phyloP scores from a whole-genome alignment of 345 rosid species.

The Viola odorata region DNA sequence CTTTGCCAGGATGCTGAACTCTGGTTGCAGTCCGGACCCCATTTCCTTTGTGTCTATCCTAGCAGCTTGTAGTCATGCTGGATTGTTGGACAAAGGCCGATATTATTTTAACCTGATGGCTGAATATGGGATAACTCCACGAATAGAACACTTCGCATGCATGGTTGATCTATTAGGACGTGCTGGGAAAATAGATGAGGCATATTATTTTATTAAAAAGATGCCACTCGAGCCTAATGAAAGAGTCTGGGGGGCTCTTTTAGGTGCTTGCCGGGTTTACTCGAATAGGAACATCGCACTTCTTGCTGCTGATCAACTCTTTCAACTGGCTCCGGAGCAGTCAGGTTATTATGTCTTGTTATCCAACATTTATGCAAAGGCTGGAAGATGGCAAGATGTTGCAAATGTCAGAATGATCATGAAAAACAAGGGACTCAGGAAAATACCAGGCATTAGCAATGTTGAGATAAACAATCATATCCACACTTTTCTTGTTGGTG shows the following conservation, averaged over 20 bases:
- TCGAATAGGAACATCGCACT: constrained; percentile 52
- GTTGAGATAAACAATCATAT: constrained; percentile 47
- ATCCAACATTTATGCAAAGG: constrained; percentile 73
- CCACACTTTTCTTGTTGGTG: constrained; percentile 60
- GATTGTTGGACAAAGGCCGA: constrained; percentile 54
- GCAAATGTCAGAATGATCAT: constrained; percentile 45
- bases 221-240: constrained; percentile 62
- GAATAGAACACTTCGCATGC: constrained; percentile 67
- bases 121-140: constrained; percentile 42
- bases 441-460: constrained; percentile 59
- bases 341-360: constrained; percentile 65
- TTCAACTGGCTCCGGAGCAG: constrained; percentile 52
- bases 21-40: constrained; percentile 58
- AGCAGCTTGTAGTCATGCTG: constrained; percentile 74
- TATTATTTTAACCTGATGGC: constrained; percentile 47
- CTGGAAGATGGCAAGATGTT: constrained; percentile 70
- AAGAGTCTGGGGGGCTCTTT: constrained; percentile 69
- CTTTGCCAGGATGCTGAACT: constrained; percentile 49
- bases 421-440: constrained; percentile 53
- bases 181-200: constrained; percentile 59
- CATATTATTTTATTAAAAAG: constrained; percentile 38
- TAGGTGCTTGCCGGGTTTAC: constrained; percentile 60
- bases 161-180: constrained; percentile 75
- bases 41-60: constrained; percentile 64
- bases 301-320: constrained; percentile 60